A percentile compares a stretch with the other conserved stretches of the same genome.
phyloP scores from a whole-genome alignment of 2,329 filamentous ascomycete genomes.

The Colletotrichum salicis region DNA sequence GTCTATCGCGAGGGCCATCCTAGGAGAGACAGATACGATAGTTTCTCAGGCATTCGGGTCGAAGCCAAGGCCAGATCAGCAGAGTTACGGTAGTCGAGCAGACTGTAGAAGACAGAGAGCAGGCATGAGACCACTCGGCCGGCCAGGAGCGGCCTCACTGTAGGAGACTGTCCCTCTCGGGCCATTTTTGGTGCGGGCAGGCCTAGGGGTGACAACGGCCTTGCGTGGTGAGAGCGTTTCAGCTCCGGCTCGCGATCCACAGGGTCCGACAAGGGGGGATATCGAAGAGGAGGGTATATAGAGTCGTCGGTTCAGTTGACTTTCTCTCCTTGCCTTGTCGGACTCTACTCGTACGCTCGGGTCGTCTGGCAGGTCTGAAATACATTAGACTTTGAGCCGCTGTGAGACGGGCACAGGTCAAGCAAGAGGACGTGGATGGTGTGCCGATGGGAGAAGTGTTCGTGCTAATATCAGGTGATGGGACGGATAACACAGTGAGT shows the following conservation, averaged over 20 bases:
- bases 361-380: background rate
- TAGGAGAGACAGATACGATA: background rate
- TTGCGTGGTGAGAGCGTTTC: slow-evolving; percentile 23
- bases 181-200: background rate
- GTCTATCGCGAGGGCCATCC: background rate
- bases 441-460: background rate
- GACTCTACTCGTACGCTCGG: background rate
- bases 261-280: background rate
- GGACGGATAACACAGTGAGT: background rate
- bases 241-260: background rate
- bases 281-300: background rate
- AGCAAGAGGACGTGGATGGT: background rate
- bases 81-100: background rate
- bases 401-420: background rate
- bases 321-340: background rate
- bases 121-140: slow-evolving; percentile 9
- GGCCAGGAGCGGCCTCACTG: background rate
- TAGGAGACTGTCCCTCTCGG: background rate
- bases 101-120: background rate
- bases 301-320: slow-evolving; percentile 1
- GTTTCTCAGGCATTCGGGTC: background rate
- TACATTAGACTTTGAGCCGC: background rate
- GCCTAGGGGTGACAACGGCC: background rate
- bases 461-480: background rate
- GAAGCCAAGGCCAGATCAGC: slow-evolving; percentile 8